Evolutionary conservation across 306 rosid species (phyloP), one percentile per base, ranked within the genome.

Genomic region (Cucurbita moschata): DNA sequence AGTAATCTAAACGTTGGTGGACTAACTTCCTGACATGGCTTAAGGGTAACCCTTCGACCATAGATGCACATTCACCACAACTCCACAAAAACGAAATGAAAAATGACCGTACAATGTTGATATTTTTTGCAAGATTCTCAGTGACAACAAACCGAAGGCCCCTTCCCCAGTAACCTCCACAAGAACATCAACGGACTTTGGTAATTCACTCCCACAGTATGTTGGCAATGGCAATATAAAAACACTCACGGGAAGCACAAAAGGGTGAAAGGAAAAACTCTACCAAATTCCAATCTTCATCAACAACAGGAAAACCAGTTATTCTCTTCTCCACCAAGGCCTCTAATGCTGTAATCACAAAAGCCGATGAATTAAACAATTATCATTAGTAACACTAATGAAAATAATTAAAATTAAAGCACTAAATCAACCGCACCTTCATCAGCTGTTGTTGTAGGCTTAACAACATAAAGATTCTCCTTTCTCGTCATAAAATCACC

Each of bases 271-370:
- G 42, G 74, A 35, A 70, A 47, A 50, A 50, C 74, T 47, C 46
- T 82, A 91, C 99, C 89, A 94, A 78, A 79, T 89, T 94, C 96
- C 95, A 94, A 73, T 85, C 95, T 35, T 91, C 99, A 26, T 91
- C 99, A 6, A 94, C 71, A 63, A 94, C 99, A 6, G 99, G 99
- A 86, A 94, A 87, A 16, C 99, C 97, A 74, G 96, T 84, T 65
- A 94, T 87, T 79, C 97, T 85, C 87, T 94, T 83, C 75, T 78
- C 82, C 40, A 94, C 97, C 2, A 94, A 88, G 70, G 81, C 80
- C 76, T 89, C 88, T 82, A 94, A 77, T 40, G 99, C 97, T 94
- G 82, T 26, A 76, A 83, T 37, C 18, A 38, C 38, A 75, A 11
- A 73, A 60, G 49, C 18, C 35, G 30, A 37, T 58, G 21, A 68